These are phyloP conservation scores for Aegilops speltoides DNA, from an alignment of 176 grass and related monocot species.

Conservation along the genomic window DNA sequence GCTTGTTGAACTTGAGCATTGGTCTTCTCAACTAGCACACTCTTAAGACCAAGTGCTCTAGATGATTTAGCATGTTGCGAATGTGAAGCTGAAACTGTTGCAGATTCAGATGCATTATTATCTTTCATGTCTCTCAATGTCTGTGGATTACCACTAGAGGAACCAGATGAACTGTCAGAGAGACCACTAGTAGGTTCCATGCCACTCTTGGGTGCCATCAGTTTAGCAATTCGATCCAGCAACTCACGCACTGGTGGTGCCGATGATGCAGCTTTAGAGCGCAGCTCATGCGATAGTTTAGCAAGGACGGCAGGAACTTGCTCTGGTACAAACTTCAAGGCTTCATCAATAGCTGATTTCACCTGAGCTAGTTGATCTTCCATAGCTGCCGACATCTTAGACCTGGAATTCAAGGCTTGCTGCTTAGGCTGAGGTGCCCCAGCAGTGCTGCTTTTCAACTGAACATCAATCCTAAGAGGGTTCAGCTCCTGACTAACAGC, in stretches of 20 bases:
- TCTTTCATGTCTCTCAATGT: not conserved
- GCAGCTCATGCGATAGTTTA: constrained; percentile 42
- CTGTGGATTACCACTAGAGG: not conserved
- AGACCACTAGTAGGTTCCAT: constrained; percentile 29
- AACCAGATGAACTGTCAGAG: constrained; percentile 28
- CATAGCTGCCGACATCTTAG: constrained; percentile 20
- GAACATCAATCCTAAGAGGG: constrained; percentile 67
- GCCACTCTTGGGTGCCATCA: constrained; percentile 36
- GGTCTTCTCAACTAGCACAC: constrained; percentile 14
- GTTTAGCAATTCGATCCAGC: constrained; percentile 36
- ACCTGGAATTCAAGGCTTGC: constrained; percentile 2
- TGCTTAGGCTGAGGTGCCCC: constrained; percentile 11
- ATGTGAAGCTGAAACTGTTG: constrained; percentile 21
- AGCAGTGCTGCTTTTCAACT: constrained; percentile 42
- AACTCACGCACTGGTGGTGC: constrained; percentile 42
- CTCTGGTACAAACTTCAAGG: constrained; percentile 48
- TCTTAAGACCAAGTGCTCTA: constrained; percentile 32
- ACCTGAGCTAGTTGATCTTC: constrained; percentile 43
- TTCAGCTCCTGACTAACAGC: constrained; percentile 65
- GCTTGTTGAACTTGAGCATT: constrained; percentile 23
- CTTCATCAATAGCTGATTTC: constrained; percentile 54
- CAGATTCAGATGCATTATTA: not conserved
- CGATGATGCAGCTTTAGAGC: constrained; percentile 32
- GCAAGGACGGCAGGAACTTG: constrained; percentile 37
- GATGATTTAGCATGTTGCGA: constrained; percentile 7